These are phyloP conservation scores for Cochlearia excelsa DNA, from an alignment of 345 rosid genomes.

Conservation along the genomic window DNA sequence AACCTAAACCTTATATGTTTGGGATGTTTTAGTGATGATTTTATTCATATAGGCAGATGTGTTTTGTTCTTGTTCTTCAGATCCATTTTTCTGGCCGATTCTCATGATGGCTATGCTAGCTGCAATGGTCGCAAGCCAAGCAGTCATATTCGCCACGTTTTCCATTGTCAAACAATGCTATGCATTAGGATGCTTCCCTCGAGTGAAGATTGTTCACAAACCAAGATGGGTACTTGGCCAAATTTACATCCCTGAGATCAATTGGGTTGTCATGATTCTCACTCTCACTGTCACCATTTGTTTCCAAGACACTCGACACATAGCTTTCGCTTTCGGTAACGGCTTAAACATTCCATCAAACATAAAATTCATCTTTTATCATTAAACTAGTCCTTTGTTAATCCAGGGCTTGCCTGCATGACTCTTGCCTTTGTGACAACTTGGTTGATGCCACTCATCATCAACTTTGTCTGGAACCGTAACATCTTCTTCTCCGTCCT, in stretches of 20 bases:
- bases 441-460: conserved; percentile 64
- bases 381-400: conserved; percentile 16
- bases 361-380: background rate
- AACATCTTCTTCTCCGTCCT: conserved; percentile 46
- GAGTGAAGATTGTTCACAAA: conserved; percentile 83
- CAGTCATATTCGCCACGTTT: conserved; percentile 73
- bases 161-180: conserved; percentile 78
- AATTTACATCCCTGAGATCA: conserved; percentile 90
- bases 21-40: too few species aligned
- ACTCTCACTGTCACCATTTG: conserved; percentile 63
- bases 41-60: conserved; percentile 9
- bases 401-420: conserved; percentile 79
- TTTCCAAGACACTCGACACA: conserved; percentile 52
- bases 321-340: conserved; percentile 86
- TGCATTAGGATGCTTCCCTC: conserved; percentile 91
- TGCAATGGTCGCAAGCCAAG: conserved; percentile 82
- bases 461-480: conserved; percentile 68
- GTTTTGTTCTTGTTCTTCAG: conserved; percentile 41
- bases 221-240: conserved; percentile 78
- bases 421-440: conserved; percentile 63
- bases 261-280: conserved; percentile 91
- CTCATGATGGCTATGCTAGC: conserved; percentile 70
- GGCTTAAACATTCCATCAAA: conserved; percentile 22
- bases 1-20: too few species aligned
- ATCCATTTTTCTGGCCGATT: conserved; percentile 72